Evolutionary conservation across 352 stramenopile genomes (phyloP).

Genomic region (Phytophthora idaei): DNA sequence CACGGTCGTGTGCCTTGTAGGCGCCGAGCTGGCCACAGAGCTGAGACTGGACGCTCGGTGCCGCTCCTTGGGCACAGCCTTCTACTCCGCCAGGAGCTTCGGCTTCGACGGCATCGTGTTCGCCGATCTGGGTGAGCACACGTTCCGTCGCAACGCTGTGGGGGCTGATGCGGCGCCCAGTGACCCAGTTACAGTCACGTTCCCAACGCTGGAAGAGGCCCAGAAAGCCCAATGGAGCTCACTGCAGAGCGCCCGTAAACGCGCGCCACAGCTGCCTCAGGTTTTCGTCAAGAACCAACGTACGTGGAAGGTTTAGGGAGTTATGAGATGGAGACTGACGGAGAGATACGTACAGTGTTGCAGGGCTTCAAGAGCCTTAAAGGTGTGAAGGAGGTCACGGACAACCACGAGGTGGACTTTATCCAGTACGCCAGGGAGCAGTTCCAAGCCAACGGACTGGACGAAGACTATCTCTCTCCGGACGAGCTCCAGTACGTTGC

Average conservation of each 20-base stretch:
- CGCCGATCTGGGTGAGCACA: conserved; percentile 70
- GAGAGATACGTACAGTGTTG: conserved; percentile 48
- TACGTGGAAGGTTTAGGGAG: conserved; percentile 31
- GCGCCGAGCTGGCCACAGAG: conserved; percentile 49
- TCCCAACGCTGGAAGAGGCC: conserved; percentile 59
- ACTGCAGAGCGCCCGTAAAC: conserved; percentile 70
- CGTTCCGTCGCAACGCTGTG: conserved; percentile 57
- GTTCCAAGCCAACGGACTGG: conserved; percentile 64
- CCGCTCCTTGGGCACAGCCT: conserved; percentile 57
- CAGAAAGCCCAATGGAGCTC: conserved; percentile 63
- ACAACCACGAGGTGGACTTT: conserved; percentile 45
- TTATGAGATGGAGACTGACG: background rate
- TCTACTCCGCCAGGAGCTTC: conserved; percentile 79
- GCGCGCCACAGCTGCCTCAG: conserved; percentile 69
- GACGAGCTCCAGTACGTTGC: conserved; percentile 53
- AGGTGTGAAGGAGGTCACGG: conserved; percentile 9
- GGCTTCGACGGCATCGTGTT: conserved; percentile 85
- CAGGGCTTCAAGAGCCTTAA: conserved; percentile 56
- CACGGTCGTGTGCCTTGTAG: conserved; percentile 82
- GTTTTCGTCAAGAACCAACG: conserved; percentile 84
- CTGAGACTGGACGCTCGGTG: conserved; percentile 68
- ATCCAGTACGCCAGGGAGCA: conserved; percentile 59
- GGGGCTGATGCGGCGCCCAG: conserved; percentile 35
- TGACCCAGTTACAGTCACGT: conserved; percentile 51
- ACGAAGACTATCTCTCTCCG: conserved; percentile 60